Conservation (phyloP, 306 rosid species). For the Bauhinia variegata region DNA sequence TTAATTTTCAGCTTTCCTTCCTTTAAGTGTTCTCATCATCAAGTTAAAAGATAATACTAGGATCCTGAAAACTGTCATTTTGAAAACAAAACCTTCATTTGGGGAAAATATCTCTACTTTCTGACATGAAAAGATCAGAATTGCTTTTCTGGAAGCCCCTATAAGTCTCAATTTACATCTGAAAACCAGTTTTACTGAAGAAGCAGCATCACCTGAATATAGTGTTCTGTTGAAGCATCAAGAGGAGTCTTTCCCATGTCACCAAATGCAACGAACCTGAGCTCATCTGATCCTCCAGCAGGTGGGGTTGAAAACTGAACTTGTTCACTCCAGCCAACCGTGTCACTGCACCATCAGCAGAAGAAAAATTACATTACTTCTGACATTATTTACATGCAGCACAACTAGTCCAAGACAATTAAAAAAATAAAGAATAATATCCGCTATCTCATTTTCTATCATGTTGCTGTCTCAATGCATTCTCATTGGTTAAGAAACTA, state of each 20-base stretch:
- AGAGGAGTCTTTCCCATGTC: slow-evolving; percentile 96
- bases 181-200: slow-evolving; percentile 2
- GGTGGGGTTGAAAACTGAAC: slow-evolving; percentile 73
- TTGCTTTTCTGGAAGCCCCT: background rate
- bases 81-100: background rate
- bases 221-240: slow-evolving; percentile 76
- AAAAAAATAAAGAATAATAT: too few species aligned
- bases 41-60: background rate
- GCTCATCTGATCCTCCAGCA: slow-evolving; percentile 69
- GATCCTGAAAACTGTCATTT: background rate
- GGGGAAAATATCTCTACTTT: background rate
- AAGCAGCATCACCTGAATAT: slow-evolving; percentile 69
- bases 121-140: background rate
- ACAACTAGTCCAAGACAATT: too few species aligned
- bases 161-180: slow-evolving; percentile 11
- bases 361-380: background rate
- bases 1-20: background rate
- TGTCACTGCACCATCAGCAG: slow-evolving; percentile 47
- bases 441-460: too few species aligned
- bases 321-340: slow-evolving; percentile 75
- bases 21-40: too few species aligned
- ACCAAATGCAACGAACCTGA: slow-evolving; percentile 71
- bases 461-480: too few species aligned
- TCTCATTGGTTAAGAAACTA: too few species aligned
- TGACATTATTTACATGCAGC: too few species aligned